A percentile compares a stretch with the other conserved stretches of the same genome.
phyloP scores from a whole-genome alignment of 345 rosid genomes.

The Laguncularia racemosa region DNA sequence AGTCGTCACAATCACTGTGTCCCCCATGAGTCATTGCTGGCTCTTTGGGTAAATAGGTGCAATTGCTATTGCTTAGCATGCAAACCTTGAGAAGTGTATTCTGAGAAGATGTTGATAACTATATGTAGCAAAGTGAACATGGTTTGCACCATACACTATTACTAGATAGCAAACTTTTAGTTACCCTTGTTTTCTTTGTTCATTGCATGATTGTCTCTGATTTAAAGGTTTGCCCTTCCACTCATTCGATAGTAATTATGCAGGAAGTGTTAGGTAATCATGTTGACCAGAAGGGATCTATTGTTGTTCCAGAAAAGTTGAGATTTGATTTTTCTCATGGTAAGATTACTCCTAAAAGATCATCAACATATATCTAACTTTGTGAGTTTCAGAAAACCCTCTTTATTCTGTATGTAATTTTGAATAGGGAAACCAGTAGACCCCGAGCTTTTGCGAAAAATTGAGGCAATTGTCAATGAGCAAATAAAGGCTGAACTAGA shows the following conservation, averaged over 20 bases:
- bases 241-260: slow-evolving; percentile 5
- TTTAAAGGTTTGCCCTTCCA: no score
- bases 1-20: no score
- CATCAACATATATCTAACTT: background rate
- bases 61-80: no score
- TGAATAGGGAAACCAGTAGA: slow-evolving; percentile 75
- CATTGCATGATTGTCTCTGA: background rate
- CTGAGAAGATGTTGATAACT: no score
- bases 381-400: slow-evolving; percentile 11
- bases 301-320: slow-evolving; percentile 92
- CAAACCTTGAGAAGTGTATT: no score
- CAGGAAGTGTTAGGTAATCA: slow-evolving; percentile 96
- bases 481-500: slow-evolving; percentile 83
- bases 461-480: slow-evolving; percentile 79
- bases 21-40: no score
- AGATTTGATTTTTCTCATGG: slow-evolving; percentile 98
- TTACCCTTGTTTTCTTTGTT: background rate
- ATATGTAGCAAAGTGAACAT: no score
- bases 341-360: slow-evolving; percentile 20
- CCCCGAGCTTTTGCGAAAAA: slow-evolving; percentile 62
- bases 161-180: no score
- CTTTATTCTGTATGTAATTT: slow-evolving; percentile 6
- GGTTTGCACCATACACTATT: no score
- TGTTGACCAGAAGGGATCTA: slow-evolving; percentile 96
- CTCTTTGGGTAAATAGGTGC: no score